phyloP scores from a whole-genome alignment of 768 basidiomycete genomes.

The Mycena galericulata region DNA sequence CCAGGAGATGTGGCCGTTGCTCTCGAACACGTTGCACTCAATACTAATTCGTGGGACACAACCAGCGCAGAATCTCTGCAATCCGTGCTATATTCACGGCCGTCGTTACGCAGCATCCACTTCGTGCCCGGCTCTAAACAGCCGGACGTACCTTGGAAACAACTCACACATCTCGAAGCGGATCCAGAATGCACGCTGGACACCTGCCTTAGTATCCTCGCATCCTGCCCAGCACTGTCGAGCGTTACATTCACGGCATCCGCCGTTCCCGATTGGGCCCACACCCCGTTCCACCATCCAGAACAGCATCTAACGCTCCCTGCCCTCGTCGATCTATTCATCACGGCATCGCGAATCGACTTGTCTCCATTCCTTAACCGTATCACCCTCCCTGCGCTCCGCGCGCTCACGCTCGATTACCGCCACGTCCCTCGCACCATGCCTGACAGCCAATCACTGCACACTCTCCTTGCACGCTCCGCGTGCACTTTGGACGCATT shows the following conservation, averaged over 20 bases:
- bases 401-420: slow-evolving; percentile 24
- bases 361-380: slow-evolving; percentile 23
- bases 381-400: slow-evolving; percentile 28
- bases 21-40: slow-evolving; percentile 27
- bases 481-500: slow-evolving; percentile 10
- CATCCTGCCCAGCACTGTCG: slow-evolving; percentile 15
- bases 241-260: slow-evolving; percentile 23
- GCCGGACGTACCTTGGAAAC: slow-evolving; percentile 13
- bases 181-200: slow-evolving; percentile 27
- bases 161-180: slow-evolving; percentile 23
- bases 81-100: slow-evolving; percentile 17
- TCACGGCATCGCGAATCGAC: slow-evolving; percentile 26
- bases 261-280: slow-evolving; percentile 28
- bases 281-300: slow-evolving; percentile 12
- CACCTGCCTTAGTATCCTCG: slow-evolving; percentile 26
- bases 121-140: neutral
- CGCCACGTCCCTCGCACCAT: slow-evolving; percentile 18
- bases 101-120: slow-evolving; percentile 26
- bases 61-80: slow-evolving; percentile 27
- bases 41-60: slow-evolving; percentile 29
- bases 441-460: slow-evolving; percentile 20
- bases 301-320: slow-evolving; percentile 25
- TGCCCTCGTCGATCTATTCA: slow-evolving; percentile 15
- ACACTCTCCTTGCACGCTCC: slow-evolving; percentile 26
- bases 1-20: neutral